Evolutionary conservation across 441 rosid species (phyloP).

Genomic region (Gossypium gossypioides): DNA sequence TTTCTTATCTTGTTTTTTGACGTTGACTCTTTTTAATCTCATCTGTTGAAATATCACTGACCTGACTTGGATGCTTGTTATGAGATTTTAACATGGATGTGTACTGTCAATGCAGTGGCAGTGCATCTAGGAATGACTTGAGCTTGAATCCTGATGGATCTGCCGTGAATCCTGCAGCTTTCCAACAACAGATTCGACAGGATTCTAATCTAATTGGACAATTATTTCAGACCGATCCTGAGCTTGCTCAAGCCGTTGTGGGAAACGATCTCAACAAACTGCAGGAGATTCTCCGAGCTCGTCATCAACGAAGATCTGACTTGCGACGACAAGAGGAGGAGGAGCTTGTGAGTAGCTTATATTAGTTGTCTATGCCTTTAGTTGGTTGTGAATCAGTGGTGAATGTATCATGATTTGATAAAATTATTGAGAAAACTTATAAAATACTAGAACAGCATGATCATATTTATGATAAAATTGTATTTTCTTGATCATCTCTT

Average conservation of each 20-base stretch:
- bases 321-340: conserved; percentile 61
- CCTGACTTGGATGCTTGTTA: background rate
- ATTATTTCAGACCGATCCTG: conserved; percentile 81
- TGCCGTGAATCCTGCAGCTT: conserved; percentile 75
- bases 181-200: conserved; percentile 64
- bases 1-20: background rate
- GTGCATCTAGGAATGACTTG: conserved; percentile 45
- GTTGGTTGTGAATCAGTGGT: background rate
- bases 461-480: background rate
- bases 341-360: conserved; percentile 57
- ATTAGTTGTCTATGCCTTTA: background rate
- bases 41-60: background rate
- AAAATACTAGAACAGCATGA: background rate
- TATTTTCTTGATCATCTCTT: background rate
- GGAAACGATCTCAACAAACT: conserved; percentile 76
- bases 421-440: background rate
- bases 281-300: conserved; percentile 59
- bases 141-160: conserved; percentile 75
- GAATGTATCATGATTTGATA: background rate
- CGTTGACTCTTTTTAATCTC: background rate
- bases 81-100: background rate
- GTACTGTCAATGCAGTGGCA: conserved; percentile 25
- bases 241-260: conserved; percentile 71
- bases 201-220: conserved; percentile 72
- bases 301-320: conserved; percentile 60